Evolutionary conservation across 1,284 basidiomycete species (phyloP).

Genomic region (Cystobasidium pallidum): DNA sequence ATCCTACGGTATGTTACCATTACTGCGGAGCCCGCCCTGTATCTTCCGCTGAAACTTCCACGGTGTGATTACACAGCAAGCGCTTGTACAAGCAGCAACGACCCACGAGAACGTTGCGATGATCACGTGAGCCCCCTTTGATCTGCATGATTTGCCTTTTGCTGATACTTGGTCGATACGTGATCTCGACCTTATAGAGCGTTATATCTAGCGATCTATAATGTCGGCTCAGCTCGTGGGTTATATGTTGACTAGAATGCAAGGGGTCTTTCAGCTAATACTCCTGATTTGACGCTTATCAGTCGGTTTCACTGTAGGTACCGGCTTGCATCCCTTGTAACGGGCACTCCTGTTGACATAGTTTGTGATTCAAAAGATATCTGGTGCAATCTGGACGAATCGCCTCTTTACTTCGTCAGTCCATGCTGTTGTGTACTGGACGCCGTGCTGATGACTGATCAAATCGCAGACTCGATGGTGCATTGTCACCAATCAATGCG

Average conservation of each 20-base stretch:
- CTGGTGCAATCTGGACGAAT: conserved; percentile 59
- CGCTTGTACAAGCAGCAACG: conserved; percentile 57
- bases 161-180: no score
- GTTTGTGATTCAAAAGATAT: conserved; percentile 37
- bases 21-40: no score
- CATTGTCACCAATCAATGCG: conserved; percentile 52
- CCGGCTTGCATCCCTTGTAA: background rate
- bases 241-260: background rate
- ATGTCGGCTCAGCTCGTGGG: conserved; percentile 53
- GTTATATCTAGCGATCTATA: conserved; percentile 58
- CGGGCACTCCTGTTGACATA: background rate
- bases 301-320: conserved; percentile 35
- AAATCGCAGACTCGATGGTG: conserved; percentile 47
- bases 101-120: conserved; percentile 58
- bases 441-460: background rate
- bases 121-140: conserved; percentile 50
- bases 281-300: background rate
- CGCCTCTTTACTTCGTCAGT: background rate
- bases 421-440: no score
- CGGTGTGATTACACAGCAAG: conserved; percentile 52
- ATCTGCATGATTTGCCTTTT: no score
- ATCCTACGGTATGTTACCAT: conserved; percentile 52
- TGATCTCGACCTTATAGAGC: conserved; percentile 57
- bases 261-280: background rate
- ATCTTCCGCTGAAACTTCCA: background rate